Evolutionary conservation across 371 early-diverging fungal genomes (phyloP).

Genomic region (Umbelopsis sp.): DNA sequence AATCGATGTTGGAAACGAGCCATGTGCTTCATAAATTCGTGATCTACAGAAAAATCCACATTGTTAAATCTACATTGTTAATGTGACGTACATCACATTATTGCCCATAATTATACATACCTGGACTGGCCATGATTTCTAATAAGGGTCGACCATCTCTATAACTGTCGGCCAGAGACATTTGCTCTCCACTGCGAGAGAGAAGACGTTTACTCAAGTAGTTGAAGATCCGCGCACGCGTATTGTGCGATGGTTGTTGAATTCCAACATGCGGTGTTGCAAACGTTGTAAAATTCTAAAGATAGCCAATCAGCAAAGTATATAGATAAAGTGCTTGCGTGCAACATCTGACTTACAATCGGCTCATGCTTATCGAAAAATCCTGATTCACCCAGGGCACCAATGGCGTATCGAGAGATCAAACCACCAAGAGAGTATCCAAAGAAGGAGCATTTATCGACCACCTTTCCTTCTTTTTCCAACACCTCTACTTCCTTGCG

Average conservation of each 20-base stretch:
- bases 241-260: constrained; percentile 32
- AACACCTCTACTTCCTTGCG: constrained; percentile 24
- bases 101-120: constrained; percentile 25
- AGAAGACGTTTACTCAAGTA: constrained; percentile 49
- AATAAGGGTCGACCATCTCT: constrained; percentile 51
- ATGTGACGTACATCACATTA: not conserved
- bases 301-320: not conserved
- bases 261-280: constrained; percentile 85
- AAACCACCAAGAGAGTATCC: constrained; percentile 88
- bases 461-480: constrained; percentile 27
- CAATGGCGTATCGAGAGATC: constrained; percentile 73
- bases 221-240: constrained; percentile 52
- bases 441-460: constrained; percentile 66
- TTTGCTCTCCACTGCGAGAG: constrained; percentile 65
- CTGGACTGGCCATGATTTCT: constrained; percentile 67
- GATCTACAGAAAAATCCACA: constrained; percentile 21
- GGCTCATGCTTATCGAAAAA: constrained; percentile 62
- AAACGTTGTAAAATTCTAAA: constrained; percentile 66
- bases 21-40: constrained; percentile 57
- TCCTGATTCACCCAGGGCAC: constrained; percentile 60
- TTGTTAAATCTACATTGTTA: no score
- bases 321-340: not conserved
- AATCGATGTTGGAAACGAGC: constrained; percentile 51
- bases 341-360: constrained; percentile 36
- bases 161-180: constrained; percentile 52